Percentiles rank a stretch among this genome's conserved stretches.
phyloP scores from a whole-genome alignment of 495 filamentous ascomycete genomes.

The Eremomyces bilateralis region DNA sequence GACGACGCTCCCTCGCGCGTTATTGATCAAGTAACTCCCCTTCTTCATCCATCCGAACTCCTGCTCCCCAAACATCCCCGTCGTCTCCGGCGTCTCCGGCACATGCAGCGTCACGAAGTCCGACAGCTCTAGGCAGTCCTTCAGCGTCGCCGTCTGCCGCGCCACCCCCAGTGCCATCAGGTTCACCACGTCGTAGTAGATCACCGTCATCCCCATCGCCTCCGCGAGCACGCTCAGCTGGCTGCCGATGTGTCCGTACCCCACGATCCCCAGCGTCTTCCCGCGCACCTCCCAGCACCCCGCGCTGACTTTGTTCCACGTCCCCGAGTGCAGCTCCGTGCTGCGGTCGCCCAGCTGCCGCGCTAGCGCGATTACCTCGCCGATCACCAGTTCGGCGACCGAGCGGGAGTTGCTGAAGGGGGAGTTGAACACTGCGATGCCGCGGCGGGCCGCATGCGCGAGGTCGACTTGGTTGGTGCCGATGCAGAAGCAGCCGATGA shows the following conservation, averaged over 20 bases:
- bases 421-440: constrained; percentile 97
- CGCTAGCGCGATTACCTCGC: constrained; percentile 76
- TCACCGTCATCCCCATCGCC: constrained; percentile 90
- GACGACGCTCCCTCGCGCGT: constrained; percentile 77
- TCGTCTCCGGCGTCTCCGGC: constrained; percentile 78
- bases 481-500: constrained; percentile 97
- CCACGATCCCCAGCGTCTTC: constrained; percentile 91
- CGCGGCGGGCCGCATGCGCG: constrained; percentile 70
- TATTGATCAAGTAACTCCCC: constrained; percentile 89
- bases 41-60: constrained; percentile 78
- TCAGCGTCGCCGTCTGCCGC: constrained; percentile 55
- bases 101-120: constrained; percentile 94
- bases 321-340: constrained; percentile 82
- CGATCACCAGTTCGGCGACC: constrained; percentile 90
- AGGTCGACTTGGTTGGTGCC: constrained; percentile 97
- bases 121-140: constrained; percentile 49
- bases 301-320: constrained; percentile 93
- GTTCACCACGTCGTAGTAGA: constrained; percentile 85
- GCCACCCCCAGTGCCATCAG: constrained; percentile 84
- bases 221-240: constrained; percentile 93
- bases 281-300: constrained; percentile 97
- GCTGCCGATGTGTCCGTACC: constrained; percentile 94
- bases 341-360: constrained; percentile 85
- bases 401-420: constrained; percentile 95
- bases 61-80: constrained; percentile 57